Evolutionary conservation across 1,139 yeast species (phyloP).

Genomic region (Arxiozyma heterogenica): DNA sequence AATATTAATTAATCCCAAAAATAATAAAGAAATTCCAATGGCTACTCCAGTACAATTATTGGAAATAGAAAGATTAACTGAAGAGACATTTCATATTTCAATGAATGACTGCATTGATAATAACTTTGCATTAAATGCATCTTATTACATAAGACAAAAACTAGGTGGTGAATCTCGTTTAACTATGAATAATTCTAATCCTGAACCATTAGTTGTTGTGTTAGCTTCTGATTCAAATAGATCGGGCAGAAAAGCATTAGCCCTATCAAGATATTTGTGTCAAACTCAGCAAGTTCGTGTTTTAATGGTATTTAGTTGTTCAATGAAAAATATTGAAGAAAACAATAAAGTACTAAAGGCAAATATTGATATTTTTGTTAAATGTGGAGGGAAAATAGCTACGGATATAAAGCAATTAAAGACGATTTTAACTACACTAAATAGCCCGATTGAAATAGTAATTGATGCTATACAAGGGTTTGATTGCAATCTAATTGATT

Average conservation of each 20-base stretch:
- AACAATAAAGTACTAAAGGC: slow-evolving; percentile 36
- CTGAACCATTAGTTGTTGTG: slow-evolving; percentile 68
- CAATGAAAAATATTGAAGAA: slow-evolving; percentile 9
- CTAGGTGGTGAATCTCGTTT: slow-evolving; percentile 64
- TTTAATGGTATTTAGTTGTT: slow-evolving; percentile 30
- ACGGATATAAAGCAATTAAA: slow-evolving; percentile 33
- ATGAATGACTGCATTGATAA: slow-evolving; percentile 40
- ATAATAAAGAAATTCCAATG: slow-evolving; percentile 39
- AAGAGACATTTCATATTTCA: slow-evolving; percentile 45
- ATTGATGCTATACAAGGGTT: slow-evolving; percentile 80
- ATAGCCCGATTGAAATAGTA: slow-evolving; percentile 69
- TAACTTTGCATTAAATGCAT: slow-evolving; percentile 60
- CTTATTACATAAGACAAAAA: slow-evolving; percentile 48
- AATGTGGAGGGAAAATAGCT: slow-evolving; percentile 45
- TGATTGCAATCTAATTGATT: slow-evolving; percentile 50
- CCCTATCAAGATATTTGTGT: slow-evolving; percentile 66
- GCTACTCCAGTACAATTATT: slow-evolving; percentile 75
- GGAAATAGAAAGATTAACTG: slow-evolving; percentile 62
- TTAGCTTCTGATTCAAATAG: slow-evolving; percentile 60
- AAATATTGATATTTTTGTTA: slow-evolving; percentile 38
- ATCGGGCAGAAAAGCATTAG: slow-evolving; percentile 68
- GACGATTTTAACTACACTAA: slow-evolving; percentile 38
- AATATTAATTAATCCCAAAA: slow-evolving; percentile 15
- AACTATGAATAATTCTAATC: slow-evolving; percentile 54
- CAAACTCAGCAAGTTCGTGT: slow-evolving; percentile 59